Conservation (phyloP, 768 basidiomycete genomes). For the Trametes sanguinea region DNA sequence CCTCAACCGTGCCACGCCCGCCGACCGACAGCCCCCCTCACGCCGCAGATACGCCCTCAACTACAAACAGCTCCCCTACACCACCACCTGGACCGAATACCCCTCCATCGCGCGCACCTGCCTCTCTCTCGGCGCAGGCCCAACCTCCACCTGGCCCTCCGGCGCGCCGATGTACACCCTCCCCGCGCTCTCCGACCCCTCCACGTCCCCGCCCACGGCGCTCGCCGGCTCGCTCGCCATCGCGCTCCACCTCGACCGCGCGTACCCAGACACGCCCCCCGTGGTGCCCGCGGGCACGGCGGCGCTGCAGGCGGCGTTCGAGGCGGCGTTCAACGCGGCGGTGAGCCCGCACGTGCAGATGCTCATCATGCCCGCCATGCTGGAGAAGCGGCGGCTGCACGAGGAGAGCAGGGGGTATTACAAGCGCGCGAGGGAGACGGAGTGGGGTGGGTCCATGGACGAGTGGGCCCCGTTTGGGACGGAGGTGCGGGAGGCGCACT, state of each 20-base stretch:
- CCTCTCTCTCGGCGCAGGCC: constrained; percentile 39
- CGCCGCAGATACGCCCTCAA: constrained; percentile 35
- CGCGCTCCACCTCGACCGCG: constrained; percentile 32
- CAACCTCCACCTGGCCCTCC: constrained; percentile 33
- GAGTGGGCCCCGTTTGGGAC: constrained; percentile 30
- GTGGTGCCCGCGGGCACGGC: constrained; percentile 36
- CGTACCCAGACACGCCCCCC: constrained; percentile 34
- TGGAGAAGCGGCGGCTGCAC: constrained; percentile 6
- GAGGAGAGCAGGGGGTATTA: constrained; percentile 31
- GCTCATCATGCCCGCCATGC: constrained; percentile 19
- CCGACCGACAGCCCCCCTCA: not conserved
- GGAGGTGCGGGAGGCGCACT: constrained; percentile 30
- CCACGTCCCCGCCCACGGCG: constrained; percentile 23
- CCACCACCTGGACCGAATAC: constrained; percentile 53
- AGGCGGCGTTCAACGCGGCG: constrained; percentile 15
- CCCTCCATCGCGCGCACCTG: constrained; percentile 45
- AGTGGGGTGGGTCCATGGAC: constrained; percentile 37
- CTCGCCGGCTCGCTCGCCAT: constrained; percentile 34
- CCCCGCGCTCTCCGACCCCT: constrained; percentile 34
- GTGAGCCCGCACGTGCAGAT: not conserved
- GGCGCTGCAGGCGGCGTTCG: constrained; percentile 31
- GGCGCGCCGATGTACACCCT: constrained; percentile 29
- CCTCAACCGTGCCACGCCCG: not conserved
- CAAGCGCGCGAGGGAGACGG: constrained; percentile 36
- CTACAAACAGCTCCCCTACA: constrained; percentile 44